phyloP scores from a whole-genome alignment of 2,329 filamentous ascomycete species.

The Xylaria sp. region DNA sequence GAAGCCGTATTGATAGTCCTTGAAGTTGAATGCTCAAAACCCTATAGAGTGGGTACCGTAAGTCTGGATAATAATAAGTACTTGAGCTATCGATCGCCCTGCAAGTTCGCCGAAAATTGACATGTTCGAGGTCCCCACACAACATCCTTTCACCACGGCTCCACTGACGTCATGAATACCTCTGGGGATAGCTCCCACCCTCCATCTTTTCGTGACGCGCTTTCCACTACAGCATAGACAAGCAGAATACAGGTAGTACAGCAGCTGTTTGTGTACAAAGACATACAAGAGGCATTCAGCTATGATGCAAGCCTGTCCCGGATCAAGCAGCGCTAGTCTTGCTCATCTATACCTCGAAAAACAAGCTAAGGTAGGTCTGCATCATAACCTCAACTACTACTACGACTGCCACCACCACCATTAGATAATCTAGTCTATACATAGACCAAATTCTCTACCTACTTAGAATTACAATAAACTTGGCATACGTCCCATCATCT shows the following conservation, averaged over 20 bases:
- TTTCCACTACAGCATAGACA: neutral
- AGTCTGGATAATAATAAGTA: too few species aligned
- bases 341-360: neutral
- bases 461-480: conserved; percentile 18
- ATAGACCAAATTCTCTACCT: neutral
- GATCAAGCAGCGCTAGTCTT: conserved; percentile 2
- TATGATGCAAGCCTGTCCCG: conserved; percentile 23
- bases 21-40: too few species aligned
- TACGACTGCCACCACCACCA: neutral
- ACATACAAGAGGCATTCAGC: conserved; percentile 7
- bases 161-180: conserved; percentile 23
- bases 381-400: conserved; percentile 24
- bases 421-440: neutral
- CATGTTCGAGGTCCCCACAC: neutral
- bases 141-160: neutral
- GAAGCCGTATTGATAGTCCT: too few species aligned
- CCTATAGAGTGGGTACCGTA: too few species aligned
- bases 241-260: too few species aligned
- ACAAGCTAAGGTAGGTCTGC: conserved; percentile 15
- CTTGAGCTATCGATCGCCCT: too few species aligned
- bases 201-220: conserved; percentile 1
- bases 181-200: neutral
- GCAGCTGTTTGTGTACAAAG: conserved; percentile 9
- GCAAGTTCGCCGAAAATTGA: too few species aligned
- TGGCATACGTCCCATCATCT: neutral